Base-by-base conservation (phyloP, 441 rosid genomes). In the Jatropha podagrica region DNA sequence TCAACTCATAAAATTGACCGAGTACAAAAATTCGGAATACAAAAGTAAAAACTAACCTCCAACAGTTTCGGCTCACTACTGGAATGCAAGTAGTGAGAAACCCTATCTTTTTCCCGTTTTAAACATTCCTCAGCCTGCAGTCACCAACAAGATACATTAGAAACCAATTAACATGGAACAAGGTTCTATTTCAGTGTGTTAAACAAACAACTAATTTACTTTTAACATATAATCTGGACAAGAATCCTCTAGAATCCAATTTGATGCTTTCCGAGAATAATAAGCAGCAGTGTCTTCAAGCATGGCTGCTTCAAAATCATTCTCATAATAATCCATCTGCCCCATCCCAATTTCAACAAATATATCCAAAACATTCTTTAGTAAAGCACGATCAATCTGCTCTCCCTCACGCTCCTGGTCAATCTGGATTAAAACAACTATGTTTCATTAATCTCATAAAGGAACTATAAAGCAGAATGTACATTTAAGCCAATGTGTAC, bases 301-400 rank as follows among this genome's bases (percentile, higher is more conserved):
- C 97, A 92, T 85, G 78, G 84, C 80, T 72, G 65, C 87, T 82
- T 96, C 99, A 83, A 94, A 96, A 78, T 94, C 98, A 52, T 79
- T 82, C 81, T 89, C 90, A 84, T 92, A 96, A 65, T 83, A 74
- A 67, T 88, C 88, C 97, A 91, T 92, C 70, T 84, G 85, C 59
- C 93, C 95, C 98, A 92, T 94, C 76, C 99, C 99, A 79, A 94
- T 89, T 84, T 92, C 99, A 56, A 92, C 96, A 81, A 86, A 94
- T 69, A 96, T 92, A 67, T 89, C 98, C 72, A 94, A 80, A 17
- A 92, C 97, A 60, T 96, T 96, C 89, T 94, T 96, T 86, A 94
- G 63, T 37, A 94, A 76, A 15, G 98, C 88, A 65, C 94, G 83
- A 77, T 96, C 98, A 81, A 96, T 94, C 82, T 91, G 95, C 80